phyloP scores from a whole-genome alignment of 2,329 filamentous ascomycete species.

The Monosporascus sp. region DNA sequence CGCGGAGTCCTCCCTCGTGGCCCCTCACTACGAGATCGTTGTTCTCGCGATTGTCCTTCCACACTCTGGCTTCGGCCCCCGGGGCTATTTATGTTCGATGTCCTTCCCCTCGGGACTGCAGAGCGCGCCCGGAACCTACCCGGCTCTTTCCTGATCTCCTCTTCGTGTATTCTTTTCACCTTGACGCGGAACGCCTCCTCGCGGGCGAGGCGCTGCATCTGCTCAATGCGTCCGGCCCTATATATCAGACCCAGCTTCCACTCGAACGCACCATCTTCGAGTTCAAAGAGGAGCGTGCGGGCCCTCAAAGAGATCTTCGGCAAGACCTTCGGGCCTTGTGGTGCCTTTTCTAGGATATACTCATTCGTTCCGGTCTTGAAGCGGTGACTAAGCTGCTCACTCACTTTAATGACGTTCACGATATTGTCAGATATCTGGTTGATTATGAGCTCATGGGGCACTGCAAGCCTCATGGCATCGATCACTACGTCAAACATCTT shows the following conservation, averaged over 20 bases:
- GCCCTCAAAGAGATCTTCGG: conserved; percentile 80
- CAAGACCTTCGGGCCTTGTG: conserved; percentile 79
- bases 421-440: conserved; percentile 92
- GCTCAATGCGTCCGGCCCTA: conserved; percentile 79
- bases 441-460: conserved; percentile 87
- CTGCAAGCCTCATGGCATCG: conserved; percentile 79
- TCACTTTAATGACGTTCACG: conserved; percentile 79
- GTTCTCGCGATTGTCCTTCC: conserved; percentile 35
- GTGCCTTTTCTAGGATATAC: conserved; percentile 78
- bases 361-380: conserved; percentile 85
- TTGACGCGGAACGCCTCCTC: conserved; percentile 89
- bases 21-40: conserved; percentile 26
- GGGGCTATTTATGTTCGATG: conserved; percentile 23
- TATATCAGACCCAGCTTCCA: conserved; percentile 97
- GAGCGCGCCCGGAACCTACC: conserved; percentile 52
- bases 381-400: conserved; percentile 85
- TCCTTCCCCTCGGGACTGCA: conserved; percentile 35
- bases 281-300: conserved; percentile 78
- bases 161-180: conserved; percentile 73
- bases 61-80: conserved; percentile 51
- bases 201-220: conserved; percentile 81
- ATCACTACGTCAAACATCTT: conserved; percentile 77
- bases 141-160: conserved; percentile 52
- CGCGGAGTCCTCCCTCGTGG: conserved; percentile 43
- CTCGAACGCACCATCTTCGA: conserved; percentile 95